phyloP scores from a whole-genome alignment of 495 filamentous ascomycete species.

The Penicillium canariense region DNA sequence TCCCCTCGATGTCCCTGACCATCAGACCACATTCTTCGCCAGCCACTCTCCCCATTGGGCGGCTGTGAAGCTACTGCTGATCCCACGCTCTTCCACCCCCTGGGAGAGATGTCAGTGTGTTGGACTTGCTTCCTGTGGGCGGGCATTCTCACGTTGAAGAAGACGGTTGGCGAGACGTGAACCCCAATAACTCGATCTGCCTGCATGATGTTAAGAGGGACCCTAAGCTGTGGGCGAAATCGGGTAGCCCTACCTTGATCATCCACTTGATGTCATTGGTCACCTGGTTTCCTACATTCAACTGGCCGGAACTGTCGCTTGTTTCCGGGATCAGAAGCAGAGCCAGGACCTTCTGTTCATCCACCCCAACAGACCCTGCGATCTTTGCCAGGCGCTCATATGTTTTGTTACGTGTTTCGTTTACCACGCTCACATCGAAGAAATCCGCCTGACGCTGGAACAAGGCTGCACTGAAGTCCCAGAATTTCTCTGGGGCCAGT shows the following conservation, averaged over 20 bases:
- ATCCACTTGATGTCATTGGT: slow-evolving; percentile 84
- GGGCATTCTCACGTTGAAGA: slow-evolving; percentile 62
- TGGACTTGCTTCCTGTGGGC: not conserved
- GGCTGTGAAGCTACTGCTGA: slow-evolving; percentile 71
- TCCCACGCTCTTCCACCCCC: slow-evolving; percentile 74
- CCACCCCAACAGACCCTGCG: slow-evolving; percentile 62
- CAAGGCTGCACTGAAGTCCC: slow-evolving; percentile 68
- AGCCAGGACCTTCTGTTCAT: slow-evolving; percentile 60
- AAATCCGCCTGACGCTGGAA: slow-evolving; percentile 69
- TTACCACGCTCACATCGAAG: slow-evolving; percentile 79
- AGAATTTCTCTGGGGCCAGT: slow-evolving; percentile 68
- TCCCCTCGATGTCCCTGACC: not conserved
- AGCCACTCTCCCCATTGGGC: slow-evolving; percentile 87
- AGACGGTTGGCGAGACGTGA: slow-evolving; percentile 85
- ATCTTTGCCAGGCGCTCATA: slow-evolving; percentile 73
- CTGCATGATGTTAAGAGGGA: slow-evolving; percentile 32
- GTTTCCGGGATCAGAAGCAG: slow-evolving; percentile 64
- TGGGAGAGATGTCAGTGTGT: slow-evolving; percentile 30
- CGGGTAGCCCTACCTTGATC: slow-evolving; percentile 58
- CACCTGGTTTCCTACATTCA: slow-evolving; percentile 73
- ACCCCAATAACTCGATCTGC: slow-evolving; percentile 69
- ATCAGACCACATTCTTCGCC: slow-evolving; percentile 66
- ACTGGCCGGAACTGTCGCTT: slow-evolving; percentile 55
- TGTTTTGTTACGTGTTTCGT: slow-evolving; percentile 80
- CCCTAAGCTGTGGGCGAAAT: not conserved